Base-by-base conservation (phyloP, 192 early-diverging fungal genomes). In the Phlyctochytrium planicorne region DNA sequence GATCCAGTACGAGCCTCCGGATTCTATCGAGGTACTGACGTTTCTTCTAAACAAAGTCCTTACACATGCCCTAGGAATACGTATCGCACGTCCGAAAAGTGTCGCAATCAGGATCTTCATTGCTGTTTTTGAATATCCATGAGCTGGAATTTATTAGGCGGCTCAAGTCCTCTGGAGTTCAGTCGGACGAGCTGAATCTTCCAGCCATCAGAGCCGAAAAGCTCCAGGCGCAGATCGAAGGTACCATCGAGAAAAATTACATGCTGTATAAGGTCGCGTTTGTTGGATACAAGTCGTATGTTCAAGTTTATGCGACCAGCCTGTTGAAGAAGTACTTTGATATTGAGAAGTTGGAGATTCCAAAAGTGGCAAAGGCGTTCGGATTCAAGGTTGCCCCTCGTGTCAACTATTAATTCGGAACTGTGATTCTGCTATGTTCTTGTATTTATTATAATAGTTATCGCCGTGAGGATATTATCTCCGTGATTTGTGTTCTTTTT, bases 321-420 rank as follows among this genome's bases (percentile, higher is more conserved):
- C 20, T 47, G 40, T 20, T 47, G 40, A 47, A 47, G 40, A 47
- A 47, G 40, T 47, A 47, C 40, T 47, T 47, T 47, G 40, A 6
- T 47, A 47, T 47, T 47, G 40, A 47, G 20, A 47, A 20, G 10
- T 20, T 47, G 10, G 40, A 47, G 6, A 47, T 47, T 20, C 40
- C 40, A 6, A 47, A 47, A 20, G 40, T 47, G 40, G 40, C 40
- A 47, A 47, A 47, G 40, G 40, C 40, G 40, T 47, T 47, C 40
- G 40, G 40, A 6, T 47, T 47, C 40, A 47, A 47, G 40, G 40
- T 47, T 14, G 10, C 40, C 40, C 40, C 40, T 14, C 6, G 40
- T 14, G 40, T 47, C 6, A 47, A 47, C 40, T 47, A n/a, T n/a
- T n/a, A n/a, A n/a, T n/a, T n/a, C n/a, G n/a, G n/a, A n/a, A n/a